A percentile compares a stretch with the other conserved stretches of the same genome.
phyloP scores from a whole-genome alignment of 495 filamentous ascomycete species.

The Mytilinidion resinicola region DNA sequence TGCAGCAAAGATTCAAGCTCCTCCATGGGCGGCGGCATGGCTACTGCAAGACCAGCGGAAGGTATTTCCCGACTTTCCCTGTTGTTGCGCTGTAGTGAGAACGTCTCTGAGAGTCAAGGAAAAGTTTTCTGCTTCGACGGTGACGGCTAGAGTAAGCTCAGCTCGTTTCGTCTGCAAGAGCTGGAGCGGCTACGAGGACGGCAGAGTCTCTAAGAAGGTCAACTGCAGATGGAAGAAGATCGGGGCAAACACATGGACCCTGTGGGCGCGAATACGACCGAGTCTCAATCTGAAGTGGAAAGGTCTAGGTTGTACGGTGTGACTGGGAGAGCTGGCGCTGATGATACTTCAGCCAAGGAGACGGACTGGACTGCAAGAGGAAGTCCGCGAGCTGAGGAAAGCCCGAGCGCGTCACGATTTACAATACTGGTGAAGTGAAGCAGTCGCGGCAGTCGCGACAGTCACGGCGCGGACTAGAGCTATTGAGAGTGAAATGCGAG shows the following conservation, averaged over 20 bases:
- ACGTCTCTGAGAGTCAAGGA: too few species aligned
- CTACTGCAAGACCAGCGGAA: slow-evolving; percentile 4
- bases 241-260: slow-evolving; percentile 13
- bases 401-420: slow-evolving; percentile 2
- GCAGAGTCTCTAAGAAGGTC: not conserved
- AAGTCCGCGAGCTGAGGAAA: slow-evolving; percentile 2
- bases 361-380: not conserved
- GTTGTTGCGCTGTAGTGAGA: too few species aligned
- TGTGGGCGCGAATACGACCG: slow-evolving; percentile 5
- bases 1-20: slow-evolving; percentile 87
- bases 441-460: not conserved
- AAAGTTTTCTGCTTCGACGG: too few species aligned
- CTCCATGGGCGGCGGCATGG: slow-evolving; percentile 71
- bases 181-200: slow-evolving; percentile 8
- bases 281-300: slow-evolving; percentile 8
- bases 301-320: slow-evolving; percentile 20
- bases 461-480: too few species aligned
- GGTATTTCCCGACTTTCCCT: not conserved
- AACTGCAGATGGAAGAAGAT: not conserved
- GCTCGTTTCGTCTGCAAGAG: slow-evolving; percentile 1
- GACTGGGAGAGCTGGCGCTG: not conserved
- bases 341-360: not conserved
- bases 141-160: too few species aligned
- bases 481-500: too few species aligned
- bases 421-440: not conserved